Evolutionary conservation across 2,329 filamentous ascomycete species (phyloP).

Genomic region (Boeremia lycopersici): DNA sequence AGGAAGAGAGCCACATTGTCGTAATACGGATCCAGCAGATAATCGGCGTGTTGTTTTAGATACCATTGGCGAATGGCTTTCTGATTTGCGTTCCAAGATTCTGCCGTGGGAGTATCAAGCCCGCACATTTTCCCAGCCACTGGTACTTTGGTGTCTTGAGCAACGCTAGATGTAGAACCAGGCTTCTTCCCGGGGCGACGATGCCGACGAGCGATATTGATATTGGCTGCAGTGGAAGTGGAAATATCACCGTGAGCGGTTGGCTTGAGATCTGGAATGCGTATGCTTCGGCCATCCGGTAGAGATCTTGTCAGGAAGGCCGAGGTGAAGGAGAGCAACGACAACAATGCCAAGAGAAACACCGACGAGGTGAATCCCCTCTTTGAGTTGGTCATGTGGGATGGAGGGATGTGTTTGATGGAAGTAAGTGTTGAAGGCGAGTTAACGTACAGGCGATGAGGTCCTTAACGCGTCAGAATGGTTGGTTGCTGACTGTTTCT

Average conservation of each 20-base stretch:
- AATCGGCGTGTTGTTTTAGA: not conserved
- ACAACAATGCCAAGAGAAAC: not conserved
- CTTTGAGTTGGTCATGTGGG: not conserved
- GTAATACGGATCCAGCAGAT: not conserved
- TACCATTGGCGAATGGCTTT: not conserved
- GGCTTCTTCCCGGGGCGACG: not conserved
- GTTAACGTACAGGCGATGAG: not conserved
- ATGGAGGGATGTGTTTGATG: not conserved
- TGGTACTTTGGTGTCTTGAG: not conserved
- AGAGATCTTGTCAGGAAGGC: not conserved
- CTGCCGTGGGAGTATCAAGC: not conserved
- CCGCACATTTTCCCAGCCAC: not conserved
- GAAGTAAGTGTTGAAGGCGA: not conserved
- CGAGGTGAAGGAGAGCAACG: not conserved
- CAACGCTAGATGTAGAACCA: not conserved
- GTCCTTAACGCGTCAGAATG: not conserved
- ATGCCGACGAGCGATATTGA: not conserved
- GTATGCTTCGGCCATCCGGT: not conserved
- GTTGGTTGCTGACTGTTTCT: not conserved
- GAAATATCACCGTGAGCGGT: not conserved
- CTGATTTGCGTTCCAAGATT: not conserved
- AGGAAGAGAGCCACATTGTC: not conserved
- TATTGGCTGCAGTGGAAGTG: not conserved
- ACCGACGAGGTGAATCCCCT: not conserved
- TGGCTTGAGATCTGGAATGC: not conserved